Evolutionary conservation across 176 grass and related monocot species (phyloP).

Genomic region (Olyra latifolia): DNA sequence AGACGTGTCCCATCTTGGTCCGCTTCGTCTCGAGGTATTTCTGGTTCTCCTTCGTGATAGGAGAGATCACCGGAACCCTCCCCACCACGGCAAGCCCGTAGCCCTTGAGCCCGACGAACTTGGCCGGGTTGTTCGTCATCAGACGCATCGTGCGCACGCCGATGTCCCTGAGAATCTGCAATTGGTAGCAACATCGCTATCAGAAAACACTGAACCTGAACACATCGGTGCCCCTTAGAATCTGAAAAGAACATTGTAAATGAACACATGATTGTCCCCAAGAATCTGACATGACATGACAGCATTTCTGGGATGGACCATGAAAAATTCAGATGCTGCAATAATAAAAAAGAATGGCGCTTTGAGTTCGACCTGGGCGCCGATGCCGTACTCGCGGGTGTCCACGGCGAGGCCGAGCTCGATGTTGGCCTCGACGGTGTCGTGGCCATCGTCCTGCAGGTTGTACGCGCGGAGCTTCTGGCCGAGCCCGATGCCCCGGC

Average conservation of each 20-base stretch:
- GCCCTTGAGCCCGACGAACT: conserved; percentile 89
- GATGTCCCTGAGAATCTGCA: conserved; percentile 78
- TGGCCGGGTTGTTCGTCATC: conserved; percentile 96
- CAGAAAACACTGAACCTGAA: not conserved
- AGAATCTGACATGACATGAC: not conserved
- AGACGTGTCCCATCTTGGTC: conserved; percentile 90
- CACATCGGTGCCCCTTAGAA: not conserved
- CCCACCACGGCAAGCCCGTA: conserved; percentile 91
- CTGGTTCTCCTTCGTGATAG: conserved; percentile 89
- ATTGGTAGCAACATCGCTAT: not conserved
- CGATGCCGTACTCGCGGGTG: conserved; percentile 91
- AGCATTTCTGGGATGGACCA: not conserved
- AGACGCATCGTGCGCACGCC: conserved; percentile 87
- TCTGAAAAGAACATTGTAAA: not conserved
- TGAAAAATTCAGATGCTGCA: not conserved
- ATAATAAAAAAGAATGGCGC: not conserved
- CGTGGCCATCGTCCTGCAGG: conserved; percentile 83
- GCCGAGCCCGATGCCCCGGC: conserved; percentile 86
- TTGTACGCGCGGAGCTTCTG: conserved; percentile 89
- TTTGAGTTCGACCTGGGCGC: conserved; percentile 62
- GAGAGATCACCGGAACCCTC: conserved; percentile 79
- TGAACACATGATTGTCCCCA: not conserved
- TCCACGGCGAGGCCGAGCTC: conserved; percentile 89
- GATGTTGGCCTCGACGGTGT: conserved; percentile 91
- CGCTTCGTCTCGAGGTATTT: conserved; percentile 94